phyloP scores from a whole-genome alignment of 148 eudicot species.

The Camellia sinensis region DNA sequence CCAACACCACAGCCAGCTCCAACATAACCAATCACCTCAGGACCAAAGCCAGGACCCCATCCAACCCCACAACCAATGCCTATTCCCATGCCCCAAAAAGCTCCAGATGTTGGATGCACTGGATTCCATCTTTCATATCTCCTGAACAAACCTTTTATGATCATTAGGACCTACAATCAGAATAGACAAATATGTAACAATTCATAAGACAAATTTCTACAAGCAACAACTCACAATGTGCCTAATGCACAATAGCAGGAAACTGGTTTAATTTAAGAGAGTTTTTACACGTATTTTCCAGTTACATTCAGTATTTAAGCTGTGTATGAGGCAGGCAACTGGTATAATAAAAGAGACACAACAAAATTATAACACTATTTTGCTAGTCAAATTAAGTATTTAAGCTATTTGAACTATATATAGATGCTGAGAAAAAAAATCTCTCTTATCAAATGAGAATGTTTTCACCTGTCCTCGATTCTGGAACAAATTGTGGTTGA shows the following conservation, averaged over 20 bases:
- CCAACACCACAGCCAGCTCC: slow-evolving; percentile 99
- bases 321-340: not conserved
- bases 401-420: not conserved
- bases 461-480: not conserved
- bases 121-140: slow-evolving; percentile 96
- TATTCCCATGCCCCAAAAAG: slow-evolving; percentile 97
- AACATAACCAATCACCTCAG: slow-evolving; percentile 93
- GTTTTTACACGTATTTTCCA: not conserved
- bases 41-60: slow-evolving; percentile 99
- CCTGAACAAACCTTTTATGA: slow-evolving; percentile 75
- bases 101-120: slow-evolving; percentile 91
- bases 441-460: not conserved
- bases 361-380: not conserved
- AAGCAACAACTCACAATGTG: not conserved
- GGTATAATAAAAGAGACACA: not conserved
- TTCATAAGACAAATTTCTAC: not conserved
- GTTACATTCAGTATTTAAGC: not conserved
- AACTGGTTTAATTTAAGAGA: not conserved
- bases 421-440: not conserved
- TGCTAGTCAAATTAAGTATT: not conserved
- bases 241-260: not conserved
- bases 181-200: not conserved
- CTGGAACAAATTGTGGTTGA: not conserved
- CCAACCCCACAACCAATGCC: slow-evolving; percentile 98
- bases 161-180: slow-evolving; percentile 64